phyloP scores from a whole-genome alignment of 345 rosid genomes.

The Isatis tinctoria region DNA sequence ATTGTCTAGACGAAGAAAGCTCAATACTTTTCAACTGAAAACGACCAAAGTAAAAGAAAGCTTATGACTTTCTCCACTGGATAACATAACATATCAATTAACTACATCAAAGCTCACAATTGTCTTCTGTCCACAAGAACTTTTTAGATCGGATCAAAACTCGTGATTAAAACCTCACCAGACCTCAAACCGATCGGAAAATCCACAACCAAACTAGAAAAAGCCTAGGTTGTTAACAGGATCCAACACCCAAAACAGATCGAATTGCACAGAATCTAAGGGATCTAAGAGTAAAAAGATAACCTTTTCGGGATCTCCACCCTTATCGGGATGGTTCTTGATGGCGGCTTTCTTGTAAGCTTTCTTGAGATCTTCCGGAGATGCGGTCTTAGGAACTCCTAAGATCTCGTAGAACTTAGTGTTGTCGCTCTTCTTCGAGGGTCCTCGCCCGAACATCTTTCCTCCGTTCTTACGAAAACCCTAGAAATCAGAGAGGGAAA shows the following conservation, averaged over 20 bases:
- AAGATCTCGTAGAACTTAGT: slow-evolving; percentile 76
- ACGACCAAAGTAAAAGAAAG: not conserved
- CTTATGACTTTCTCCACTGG: not conserved
- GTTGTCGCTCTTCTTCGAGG: slow-evolving; percentile 73
- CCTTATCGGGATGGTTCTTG: slow-evolving; percentile 93
- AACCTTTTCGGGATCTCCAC: slow-evolving; percentile 65
- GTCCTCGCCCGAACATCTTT: slow-evolving; percentile 74
- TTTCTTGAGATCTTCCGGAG: slow-evolving; percentile 82
- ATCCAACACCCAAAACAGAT: not conserved
- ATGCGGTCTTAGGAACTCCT: slow-evolving; percentile 72
- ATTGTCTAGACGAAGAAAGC: not conserved
- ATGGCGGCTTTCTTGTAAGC: slow-evolving; percentile 89
- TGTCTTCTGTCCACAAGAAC: too few relatives aligned
- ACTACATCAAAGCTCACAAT: not conserved
- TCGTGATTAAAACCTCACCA: not conserved
- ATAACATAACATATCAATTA: not conserved
- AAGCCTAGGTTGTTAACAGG: too few relatives aligned
- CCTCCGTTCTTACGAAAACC: slow-evolving; percentile 12
- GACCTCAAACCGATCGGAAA: not conserved
- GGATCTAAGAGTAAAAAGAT: not conserved
- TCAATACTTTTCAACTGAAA: not conserved
- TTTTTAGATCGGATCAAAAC: slow-evolving; percentile 13
- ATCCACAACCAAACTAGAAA: not conserved
- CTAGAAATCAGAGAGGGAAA: not conserved
- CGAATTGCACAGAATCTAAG: not conserved